phyloP scores from a whole-genome alignment of 176 grass and related monocot genomes.

The Musa acuminata region DNA sequence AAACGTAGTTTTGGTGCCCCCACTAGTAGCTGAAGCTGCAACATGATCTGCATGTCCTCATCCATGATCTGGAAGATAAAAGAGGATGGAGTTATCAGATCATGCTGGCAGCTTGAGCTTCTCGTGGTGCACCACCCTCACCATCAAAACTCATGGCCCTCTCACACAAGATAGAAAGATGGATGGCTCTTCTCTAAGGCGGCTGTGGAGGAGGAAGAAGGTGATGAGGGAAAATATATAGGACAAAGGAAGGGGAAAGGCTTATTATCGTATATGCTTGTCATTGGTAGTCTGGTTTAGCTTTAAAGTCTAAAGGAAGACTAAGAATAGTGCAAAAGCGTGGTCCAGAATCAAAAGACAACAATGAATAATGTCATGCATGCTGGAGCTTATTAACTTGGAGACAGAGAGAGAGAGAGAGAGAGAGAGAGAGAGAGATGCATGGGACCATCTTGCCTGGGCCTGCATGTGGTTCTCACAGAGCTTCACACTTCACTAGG shows the following conservation, averaged over 20 bases:
- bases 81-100: constrained; percentile 7
- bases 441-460: not conserved
- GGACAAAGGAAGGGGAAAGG: not conserved
- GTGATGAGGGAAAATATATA: not conserved
- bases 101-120: constrained; percentile 27
- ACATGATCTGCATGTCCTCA: constrained; percentile 16
- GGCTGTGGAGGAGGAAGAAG: not conserved
- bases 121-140: constrained; percentile 5
- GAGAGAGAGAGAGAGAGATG: not conserved
- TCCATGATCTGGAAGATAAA: not conserved
- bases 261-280: not conserved
- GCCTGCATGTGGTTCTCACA: not conserved
- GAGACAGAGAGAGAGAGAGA: not conserved
- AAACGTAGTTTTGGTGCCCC: not conserved
- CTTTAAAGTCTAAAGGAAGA: not conserved
- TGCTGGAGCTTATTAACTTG: not conserved
- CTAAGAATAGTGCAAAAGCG: not conserved
- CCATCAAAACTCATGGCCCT: not conserved
- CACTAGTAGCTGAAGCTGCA: constrained; percentile 21
- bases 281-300: not conserved
- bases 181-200: not conserved
- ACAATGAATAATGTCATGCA: not conserved
- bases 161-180: not conserved
- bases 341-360: not conserved
- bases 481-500: not conserved